Conservation (phyloP, 2,329 filamentous ascomycete genomes). For the Ascochyta koolunga region DNA sequence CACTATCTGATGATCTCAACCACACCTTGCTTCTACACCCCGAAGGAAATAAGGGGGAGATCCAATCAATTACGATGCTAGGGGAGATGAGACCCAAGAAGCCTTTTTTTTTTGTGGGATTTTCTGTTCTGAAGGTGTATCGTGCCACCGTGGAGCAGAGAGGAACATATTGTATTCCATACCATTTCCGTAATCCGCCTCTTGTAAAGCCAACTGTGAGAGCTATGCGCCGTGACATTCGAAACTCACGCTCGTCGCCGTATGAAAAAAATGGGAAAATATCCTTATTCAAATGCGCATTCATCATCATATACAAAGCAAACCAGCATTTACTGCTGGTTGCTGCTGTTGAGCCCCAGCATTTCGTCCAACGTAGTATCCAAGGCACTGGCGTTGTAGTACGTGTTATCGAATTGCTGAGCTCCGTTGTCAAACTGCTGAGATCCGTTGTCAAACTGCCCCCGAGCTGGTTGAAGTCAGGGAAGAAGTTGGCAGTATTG, state of each 20-base stretch:
- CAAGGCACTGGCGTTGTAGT: slow-evolving; percentile 20
- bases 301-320: slow-evolving; percentile 26
- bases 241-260: slow-evolving; percentile 15
- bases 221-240: slow-evolving; percentile 24
- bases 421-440: slow-evolving; percentile 31
- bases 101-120: slow-evolving; percentile 43
- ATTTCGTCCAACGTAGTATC: slow-evolving; percentile 41
- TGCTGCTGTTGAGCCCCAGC: slow-evolving; percentile 28
- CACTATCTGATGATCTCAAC: slow-evolving; percentile 46
- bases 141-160: slow-evolving; percentile 26
- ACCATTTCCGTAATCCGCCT: slow-evolving; percentile 17
- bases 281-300: slow-evolving; percentile 31
- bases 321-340: slow-evolving; percentile 27
- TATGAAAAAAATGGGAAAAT: slow-evolving; percentile 21
- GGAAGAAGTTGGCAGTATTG: slow-evolving; percentile 45
- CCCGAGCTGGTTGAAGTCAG: slow-evolving; percentile 48
- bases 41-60: slow-evolving; percentile 40
- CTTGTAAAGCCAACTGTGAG: slow-evolving; percentile 21
- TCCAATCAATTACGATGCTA: slow-evolving; percentile 34
- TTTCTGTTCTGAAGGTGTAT: slow-evolving; percentile 39
- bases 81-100: slow-evolving; percentile 31
- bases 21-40: slow-evolving; percentile 29
- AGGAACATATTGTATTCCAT: slow-evolving; percentile 10
- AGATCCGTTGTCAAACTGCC: slow-evolving; percentile 37
- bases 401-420: slow-evolving; percentile 38